These are phyloP conservation scores for Amylocarpus encephaloides DNA, from an alignment of 2,329 filamentous ascomycete genomes.

Conservation along the genomic window DNA sequence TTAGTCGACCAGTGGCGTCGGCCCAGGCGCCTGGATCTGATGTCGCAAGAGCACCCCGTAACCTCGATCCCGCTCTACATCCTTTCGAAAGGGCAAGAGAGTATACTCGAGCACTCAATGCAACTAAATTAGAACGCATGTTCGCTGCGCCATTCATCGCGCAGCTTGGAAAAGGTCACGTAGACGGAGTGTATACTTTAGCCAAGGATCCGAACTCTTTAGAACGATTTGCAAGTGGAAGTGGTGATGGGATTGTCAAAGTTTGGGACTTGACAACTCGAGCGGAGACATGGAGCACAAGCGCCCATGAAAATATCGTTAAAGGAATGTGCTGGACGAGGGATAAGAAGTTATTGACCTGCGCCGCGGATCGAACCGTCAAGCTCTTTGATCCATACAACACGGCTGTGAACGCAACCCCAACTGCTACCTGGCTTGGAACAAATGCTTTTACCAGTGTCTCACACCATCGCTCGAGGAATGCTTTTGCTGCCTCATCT, in stretches of 20 bases:
- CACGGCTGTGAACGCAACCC: conserved; percentile 59
- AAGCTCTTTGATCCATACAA: conserved; percentile 91
- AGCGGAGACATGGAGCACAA: conserved; percentile 68
- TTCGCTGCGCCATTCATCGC: conserved; percentile 79
- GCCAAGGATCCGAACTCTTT: conserved; percentile 73
- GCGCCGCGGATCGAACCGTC: conserved; percentile 76
- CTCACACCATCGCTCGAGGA: conserved; percentile 72
- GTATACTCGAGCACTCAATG: conserved; percentile 72
- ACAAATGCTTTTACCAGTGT: conserved; percentile 75
- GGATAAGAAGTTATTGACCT: conserved; percentile 79
- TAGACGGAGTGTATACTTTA: conserved; percentile 81
- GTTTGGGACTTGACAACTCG: conserved; percentile 75
- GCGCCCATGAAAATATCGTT: conserved; percentile 89
- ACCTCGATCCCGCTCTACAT: conserved; percentile 78
- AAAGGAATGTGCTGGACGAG: conserved; percentile 87
- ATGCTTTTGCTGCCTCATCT: conserved; percentile 74
- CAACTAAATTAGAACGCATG: conserved; percentile 89
- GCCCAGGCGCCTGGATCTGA: conserved; percentile 62
- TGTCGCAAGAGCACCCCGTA: conserved; percentile 59
- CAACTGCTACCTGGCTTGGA: conserved; percentile 79
- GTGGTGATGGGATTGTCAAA: conserved; percentile 89
- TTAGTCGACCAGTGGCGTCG: conserved; percentile 57
- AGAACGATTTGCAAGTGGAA: conserved; percentile 72
- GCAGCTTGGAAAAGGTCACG: conserved; percentile 83
- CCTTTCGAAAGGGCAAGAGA: conserved; percentile 88